These are phyloP conservation scores for Stachybotrys chartarum DNA, from an alignment of 2,329 filamentous ascomycete species.

Conservation along the genomic window DNA sequence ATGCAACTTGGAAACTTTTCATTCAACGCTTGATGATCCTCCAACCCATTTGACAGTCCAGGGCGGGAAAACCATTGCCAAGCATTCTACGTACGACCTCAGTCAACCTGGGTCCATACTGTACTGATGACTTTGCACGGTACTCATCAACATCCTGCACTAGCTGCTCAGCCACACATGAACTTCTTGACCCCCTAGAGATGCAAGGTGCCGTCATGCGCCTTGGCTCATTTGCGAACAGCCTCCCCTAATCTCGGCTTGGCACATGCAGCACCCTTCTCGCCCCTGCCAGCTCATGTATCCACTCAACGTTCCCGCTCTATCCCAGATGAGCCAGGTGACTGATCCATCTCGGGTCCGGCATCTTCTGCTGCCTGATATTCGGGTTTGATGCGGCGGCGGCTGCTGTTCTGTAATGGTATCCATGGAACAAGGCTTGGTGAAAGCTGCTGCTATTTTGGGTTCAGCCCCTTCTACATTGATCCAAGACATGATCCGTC, in stretches of 20 bases:
- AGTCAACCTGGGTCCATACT: too few relatives aligned
- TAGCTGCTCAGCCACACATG: not conserved
- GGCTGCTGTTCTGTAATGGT: too few relatives aligned
- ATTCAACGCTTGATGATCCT: not conserved
- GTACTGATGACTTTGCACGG: too few relatives aligned
- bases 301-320: too few relatives aligned
- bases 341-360: not conserved
- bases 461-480: not conserved
- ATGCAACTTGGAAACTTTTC: not conserved
- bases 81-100: too few relatives aligned
- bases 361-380: too few relatives aligned
- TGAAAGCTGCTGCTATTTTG: not conserved
- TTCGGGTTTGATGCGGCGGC: too few relatives aligned
- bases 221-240: conserved; percentile 1
- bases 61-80: not conserved
- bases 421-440: too few relatives aligned
- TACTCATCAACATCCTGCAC: not conserved
- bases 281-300: too few relatives aligned
- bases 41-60: not conserved
- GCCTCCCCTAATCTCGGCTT: conserved; percentile 1
- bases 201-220: not conserved
- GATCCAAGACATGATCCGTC: not conserved
- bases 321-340: not conserved
- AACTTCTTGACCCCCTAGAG: not conserved
- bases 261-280: not conserved